Evolutionary conservation across 2,329 filamentous ascomycete genomes (phyloP), one percentile per base, ranked within the genome.

Genomic region (Sodiomyces alkalinus): DNA sequence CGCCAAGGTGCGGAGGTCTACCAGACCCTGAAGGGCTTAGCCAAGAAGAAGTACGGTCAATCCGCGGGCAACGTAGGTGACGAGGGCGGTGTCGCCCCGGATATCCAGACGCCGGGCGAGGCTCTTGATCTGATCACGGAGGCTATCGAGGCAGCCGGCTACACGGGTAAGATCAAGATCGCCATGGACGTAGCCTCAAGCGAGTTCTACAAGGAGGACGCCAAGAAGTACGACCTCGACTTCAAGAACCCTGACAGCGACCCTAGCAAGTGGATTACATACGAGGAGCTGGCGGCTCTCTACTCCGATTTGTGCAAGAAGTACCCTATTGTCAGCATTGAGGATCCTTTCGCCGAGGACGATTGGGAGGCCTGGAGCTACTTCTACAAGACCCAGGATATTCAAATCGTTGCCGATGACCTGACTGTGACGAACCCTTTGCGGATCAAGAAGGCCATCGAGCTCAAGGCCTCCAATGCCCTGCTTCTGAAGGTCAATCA

Each of bases 341-440:
- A 98, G 68, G 90, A 98, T 58, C 90, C 90, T 55, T 98, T 98
- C 64, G 87, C 83, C 41, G 90, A 98, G 74, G 90, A 96, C 52
- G 90, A 98, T 71, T 98, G 90, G 90, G 87, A 96, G 74, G 90
- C 90, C 38, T 98, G 90, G 90, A 92, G 82, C 75, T 93, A 96
- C 78, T 98, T 96, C 79, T 93, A 80, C 80, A 94, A 94, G 80
- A 90, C 82, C 48, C 85, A 83, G 53, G 77, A 94, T 62, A 86
- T 92, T 70, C 90, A 98, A 73, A 85, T 98, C 54, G 90, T 98
- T 44, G 90, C 78, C 67, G 90, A 98, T 55, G 90, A 98, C 56
- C 63, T 98, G 72, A 96, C 90, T 43, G 90, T 98, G 61, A 98
- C 90, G 62, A 98, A 98, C 77, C 90, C 90, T 39, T 64, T 81